phyloP scores from a whole-genome alignment of 495 filamentous ascomycete genomes.

The Hyaloscypha finlandica region DNA sequence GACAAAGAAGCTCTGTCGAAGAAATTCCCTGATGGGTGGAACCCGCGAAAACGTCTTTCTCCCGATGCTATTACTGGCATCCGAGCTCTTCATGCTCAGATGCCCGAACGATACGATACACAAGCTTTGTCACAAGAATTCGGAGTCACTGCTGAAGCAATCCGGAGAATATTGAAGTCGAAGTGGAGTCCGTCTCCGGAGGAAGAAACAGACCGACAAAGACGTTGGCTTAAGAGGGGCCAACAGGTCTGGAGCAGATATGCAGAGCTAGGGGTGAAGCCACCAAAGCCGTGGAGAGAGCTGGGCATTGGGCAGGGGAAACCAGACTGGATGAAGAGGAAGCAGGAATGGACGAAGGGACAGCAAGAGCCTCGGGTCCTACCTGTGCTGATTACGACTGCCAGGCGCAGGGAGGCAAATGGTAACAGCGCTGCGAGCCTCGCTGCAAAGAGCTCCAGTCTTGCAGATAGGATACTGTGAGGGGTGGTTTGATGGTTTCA shows the following conservation, averaged over 20 bases:
- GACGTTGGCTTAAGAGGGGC: slow-evolving; percentile 79
- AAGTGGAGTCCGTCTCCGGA: slow-evolving; percentile 74
- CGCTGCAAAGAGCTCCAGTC: slow-evolving; percentile 1
- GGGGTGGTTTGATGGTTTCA: not conserved
- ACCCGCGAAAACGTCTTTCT: slow-evolving; percentile 80
- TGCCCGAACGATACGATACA: slow-evolving; percentile 76
- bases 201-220: slow-evolving; percentile 59
- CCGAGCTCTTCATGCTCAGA: slow-evolving; percentile 70
- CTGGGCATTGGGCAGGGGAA: slow-evolving; percentile 61
- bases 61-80: slow-evolving; percentile 90
- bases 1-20: slow-evolving; percentile 67
- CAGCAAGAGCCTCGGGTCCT: not conserved
- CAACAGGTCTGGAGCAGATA: slow-evolving; percentile 73
- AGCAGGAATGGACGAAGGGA: not conserved
- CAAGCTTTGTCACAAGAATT: slow-evolving; percentile 75
- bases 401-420: not conserved
- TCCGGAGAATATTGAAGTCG: slow-evolving; percentile 80
- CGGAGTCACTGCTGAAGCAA: slow-evolving; percentile 80
- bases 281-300: slow-evolving; percentile 65
- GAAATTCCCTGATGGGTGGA: slow-evolving; percentile 82
- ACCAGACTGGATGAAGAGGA: slow-evolving; percentile 25
- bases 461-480: slow-evolving; percentile 27
- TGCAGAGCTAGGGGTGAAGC: slow-evolving; percentile 68
- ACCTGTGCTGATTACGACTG: slow-evolving; percentile 22
- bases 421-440: not conserved